Percentiles rank a stretch among this genome's conserved stretches.
Evolutionary conservation across 1,284 basidiomycete species (phyloP).

Genomic region (Abortiporus biennis): DNA sequence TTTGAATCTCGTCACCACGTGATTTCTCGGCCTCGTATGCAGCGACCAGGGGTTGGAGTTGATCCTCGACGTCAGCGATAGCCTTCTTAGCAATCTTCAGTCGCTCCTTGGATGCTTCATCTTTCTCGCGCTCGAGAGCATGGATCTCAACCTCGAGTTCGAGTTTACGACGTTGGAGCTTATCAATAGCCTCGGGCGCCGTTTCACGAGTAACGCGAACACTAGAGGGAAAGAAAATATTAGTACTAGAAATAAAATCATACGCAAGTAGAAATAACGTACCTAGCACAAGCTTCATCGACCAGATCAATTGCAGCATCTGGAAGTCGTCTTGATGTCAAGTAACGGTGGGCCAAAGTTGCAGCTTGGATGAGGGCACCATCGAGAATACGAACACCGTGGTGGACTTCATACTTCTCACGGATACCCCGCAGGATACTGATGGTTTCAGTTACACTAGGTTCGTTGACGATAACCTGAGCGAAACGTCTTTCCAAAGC

Average conservation of each 20-base stretch:
- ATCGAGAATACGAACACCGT: constrained; percentile 89
- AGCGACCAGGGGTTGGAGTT: constrained; percentile 84
- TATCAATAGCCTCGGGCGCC: constrained; percentile 91
- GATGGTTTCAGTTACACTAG: constrained; percentile 86
- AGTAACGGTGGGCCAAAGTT: constrained; percentile 90
- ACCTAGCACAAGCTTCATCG: constrained; percentile 90
- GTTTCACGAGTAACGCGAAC: constrained; percentile 95
- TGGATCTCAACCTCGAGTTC: constrained; percentile 96
- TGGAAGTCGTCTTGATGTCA: constrained; percentile 81
- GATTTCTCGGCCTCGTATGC: constrained; percentile 89
- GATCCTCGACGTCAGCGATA: constrained; percentile 84
- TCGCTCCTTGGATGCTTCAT: constrained; percentile 84
- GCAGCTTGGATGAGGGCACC: constrained; percentile 88
- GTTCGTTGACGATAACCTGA: constrained; percentile 92
- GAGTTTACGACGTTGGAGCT: constrained; percentile 87
- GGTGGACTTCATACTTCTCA: constrained; percentile 81
- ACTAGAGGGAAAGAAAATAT: constrained; percentile 23
- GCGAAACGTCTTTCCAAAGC: constrained; percentile 95
- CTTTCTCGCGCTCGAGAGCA: constrained; percentile 92
- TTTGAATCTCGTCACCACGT: constrained; percentile 82
- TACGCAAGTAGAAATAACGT: constrained; percentile 17
- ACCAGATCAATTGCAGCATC: constrained; percentile 92
- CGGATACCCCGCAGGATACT: constrained; percentile 89
- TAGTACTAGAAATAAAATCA: background rate
- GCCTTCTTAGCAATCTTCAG: constrained; percentile 75